Evolutionary conservation across 805 yeast genomes (phyloP).

Genomic region (Starmerella stigmatis): DNA sequence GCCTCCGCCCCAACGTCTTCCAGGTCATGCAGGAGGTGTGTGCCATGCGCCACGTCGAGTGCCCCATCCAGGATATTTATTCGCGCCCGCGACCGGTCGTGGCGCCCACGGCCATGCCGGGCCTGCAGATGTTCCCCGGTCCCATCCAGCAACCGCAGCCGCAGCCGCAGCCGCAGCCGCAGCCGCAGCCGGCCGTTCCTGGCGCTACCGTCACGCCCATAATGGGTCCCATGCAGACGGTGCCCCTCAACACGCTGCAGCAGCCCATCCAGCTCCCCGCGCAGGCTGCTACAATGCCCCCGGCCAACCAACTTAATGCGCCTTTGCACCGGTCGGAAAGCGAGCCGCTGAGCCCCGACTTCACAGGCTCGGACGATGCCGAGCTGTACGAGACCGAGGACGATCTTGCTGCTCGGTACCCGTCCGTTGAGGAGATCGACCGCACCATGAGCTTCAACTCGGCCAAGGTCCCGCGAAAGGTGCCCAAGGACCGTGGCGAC

Average conservation of each 20-base stretch:
- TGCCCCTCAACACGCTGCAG: conserved; percentile 4
- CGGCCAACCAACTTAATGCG: background rate
- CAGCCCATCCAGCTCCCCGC: conserved; percentile 2
- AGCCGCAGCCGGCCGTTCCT: background rate
- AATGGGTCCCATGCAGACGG: conserved; percentile 11
- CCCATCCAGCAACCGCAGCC: too few species aligned
- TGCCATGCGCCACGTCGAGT: conserved; percentile 45
- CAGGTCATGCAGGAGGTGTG: conserved; percentile 62
- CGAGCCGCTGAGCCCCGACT: conserved; percentile 2
- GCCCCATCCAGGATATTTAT: conserved; percentile 36
- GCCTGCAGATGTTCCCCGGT: conserved; percentile 5
- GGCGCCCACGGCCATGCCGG: conserved; percentile 3
- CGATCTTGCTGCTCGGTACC: conserved; percentile 26
- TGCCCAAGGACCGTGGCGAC: background rate
- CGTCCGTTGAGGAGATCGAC: conserved; percentile 31
- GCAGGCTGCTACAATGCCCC: background rate
- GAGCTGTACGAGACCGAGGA: conserved; percentile 11
- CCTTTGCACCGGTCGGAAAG: background rate
- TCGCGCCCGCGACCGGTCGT: conserved; percentile 7
- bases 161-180: background rate
- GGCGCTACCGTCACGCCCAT: background rate
- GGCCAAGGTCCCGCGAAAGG: background rate
- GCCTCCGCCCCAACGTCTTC: conserved; percentile 72
- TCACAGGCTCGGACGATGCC: conserved; percentile 1
- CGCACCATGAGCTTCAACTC: background rate